phyloP scores from a whole-genome alignment of 192 early-diverging fungal genomes.

The Spizellomyces sp. region DNA sequence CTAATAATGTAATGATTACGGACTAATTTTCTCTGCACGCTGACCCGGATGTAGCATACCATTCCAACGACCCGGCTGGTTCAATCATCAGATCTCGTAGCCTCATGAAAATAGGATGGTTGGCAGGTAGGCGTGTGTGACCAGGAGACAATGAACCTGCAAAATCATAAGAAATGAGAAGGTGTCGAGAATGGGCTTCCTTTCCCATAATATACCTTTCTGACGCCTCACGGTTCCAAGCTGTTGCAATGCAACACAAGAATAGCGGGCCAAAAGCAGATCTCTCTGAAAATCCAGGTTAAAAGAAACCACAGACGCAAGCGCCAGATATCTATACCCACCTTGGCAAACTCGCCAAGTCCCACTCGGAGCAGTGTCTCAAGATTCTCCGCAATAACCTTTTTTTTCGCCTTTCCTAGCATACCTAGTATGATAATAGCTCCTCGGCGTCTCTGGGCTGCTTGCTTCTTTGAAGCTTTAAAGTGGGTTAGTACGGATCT shows the following conservation, averaged over 20 bases:
- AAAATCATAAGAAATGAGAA: slow-evolving; percentile 2
- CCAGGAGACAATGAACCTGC: slow-evolving; percentile 32
- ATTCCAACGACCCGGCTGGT: slow-evolving; percentile 20
- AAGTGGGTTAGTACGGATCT: not conserved
- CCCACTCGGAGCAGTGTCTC: slow-evolving; percentile 84
- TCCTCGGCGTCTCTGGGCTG: slow-evolving; percentile 75
- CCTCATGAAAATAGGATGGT: slow-evolving; percentile 60
- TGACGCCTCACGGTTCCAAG: slow-evolving; percentile 63
- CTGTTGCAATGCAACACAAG: slow-evolving; percentile 91
- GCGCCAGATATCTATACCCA: slow-evolving; percentile 25
- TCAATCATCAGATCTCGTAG: slow-evolving; percentile 51
- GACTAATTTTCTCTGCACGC: not conserved
- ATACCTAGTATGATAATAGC: slow-evolving; percentile 93
- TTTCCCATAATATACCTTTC: slow-evolving; percentile 52
- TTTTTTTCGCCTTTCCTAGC: slow-evolving; percentile 83
- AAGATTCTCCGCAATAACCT: slow-evolving; percentile 83
- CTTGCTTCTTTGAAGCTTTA: slow-evolving; percentile 50
- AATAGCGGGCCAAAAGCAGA: slow-evolving; percentile 80
- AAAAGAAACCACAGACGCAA: slow-evolving; percentile 2
- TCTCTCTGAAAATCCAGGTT: slow-evolving; percentile 56
- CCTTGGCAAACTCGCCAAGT: slow-evolving; percentile 78
- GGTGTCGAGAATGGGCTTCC: not conserved
- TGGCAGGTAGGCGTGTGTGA: slow-evolving; percentile 49
- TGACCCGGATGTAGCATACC: slow-evolving; percentile 9
- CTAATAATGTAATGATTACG: slow-evolving; percentile 40